Evolutionary conservation across 768 basidiomycete genomes (phyloP).

Genomic region (Terana coerulea): DNA sequence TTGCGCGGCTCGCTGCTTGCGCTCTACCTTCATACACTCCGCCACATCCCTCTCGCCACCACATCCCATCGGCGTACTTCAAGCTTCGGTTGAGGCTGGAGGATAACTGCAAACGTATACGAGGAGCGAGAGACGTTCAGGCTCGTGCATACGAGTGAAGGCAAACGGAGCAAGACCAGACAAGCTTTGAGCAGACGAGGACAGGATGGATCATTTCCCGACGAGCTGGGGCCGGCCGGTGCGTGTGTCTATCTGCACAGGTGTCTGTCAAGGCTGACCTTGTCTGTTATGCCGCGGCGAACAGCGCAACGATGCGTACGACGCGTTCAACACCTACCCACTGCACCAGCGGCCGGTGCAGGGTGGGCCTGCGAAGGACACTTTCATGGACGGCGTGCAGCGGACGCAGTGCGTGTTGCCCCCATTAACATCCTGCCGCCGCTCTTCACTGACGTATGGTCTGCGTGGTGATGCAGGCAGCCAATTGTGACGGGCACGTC

Average conservation of each 20-base stretch:
- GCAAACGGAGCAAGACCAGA: not conserved
- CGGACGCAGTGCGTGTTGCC: constrained; percentile 65
- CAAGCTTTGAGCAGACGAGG: not conserved
- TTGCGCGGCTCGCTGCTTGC: no score
- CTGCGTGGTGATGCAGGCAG: constrained; percentile 47
- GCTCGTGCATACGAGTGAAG: not conserved
- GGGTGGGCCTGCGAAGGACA: constrained; percentile 35
- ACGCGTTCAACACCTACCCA: constrained; percentile 76
- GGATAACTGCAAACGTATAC: no score
- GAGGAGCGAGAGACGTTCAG: no score
- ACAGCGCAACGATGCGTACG: constrained; percentile 71
- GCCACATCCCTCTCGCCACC: no score
- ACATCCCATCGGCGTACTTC: no score
- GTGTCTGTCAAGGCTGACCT: not conserved
- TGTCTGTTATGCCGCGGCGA: not conserved
- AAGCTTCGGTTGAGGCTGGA: no score
- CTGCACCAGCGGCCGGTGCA: constrained; percentile 57
- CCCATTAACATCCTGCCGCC: not conserved
- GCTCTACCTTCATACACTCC: no score
- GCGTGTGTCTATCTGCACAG: not conserved
- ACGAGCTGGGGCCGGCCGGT: constrained; percentile 20
- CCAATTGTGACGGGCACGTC: constrained; percentile 98
- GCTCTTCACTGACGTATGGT: not conserved
- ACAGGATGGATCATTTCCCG: constrained; percentile 16
- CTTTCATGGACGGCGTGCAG: constrained; percentile 64